Percentiles rank a stretch among this genome's conserved stretches.
These are phyloP conservation scores for Haematococcus lacustris DNA, from an alignment of 139 green algal genomes.

Conservation along the genomic window DNA sequence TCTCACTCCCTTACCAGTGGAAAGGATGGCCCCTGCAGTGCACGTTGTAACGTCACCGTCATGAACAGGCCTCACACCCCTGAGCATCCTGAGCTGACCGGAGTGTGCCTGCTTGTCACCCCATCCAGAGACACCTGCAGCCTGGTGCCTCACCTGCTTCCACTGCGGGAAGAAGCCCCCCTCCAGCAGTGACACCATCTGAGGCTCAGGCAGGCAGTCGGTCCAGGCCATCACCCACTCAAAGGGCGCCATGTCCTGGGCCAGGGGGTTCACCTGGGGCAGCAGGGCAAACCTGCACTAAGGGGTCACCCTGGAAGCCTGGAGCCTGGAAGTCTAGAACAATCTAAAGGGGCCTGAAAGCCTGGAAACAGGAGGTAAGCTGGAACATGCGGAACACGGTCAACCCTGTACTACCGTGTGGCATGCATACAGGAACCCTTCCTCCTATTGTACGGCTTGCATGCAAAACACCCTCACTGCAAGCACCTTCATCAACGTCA, in stretches of 20 bases:
- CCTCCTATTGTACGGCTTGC: background rate
- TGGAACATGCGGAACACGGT: too few species aligned
- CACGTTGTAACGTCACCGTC: background rate
- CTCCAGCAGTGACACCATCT: constrained; percentile 63
- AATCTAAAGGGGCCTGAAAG: too few species aligned
- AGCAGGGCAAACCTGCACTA: constrained; percentile 4
- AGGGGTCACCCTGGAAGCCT: background rate
- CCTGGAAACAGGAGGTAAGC: too few species aligned
- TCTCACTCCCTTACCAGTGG: background rate
- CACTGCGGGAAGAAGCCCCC: constrained; percentile 78
- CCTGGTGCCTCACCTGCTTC: constrained; percentile 28
- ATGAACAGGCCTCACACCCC: background rate
- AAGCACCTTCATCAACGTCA: background rate
- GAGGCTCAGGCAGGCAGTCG: constrained; percentile 43
- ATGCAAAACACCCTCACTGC: background rate
- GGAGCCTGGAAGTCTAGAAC: too few species aligned
- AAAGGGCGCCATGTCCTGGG: constrained; percentile 74
- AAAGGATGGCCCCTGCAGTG: background rate
- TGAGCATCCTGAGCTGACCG: too few species aligned
- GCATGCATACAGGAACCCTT: background rate
- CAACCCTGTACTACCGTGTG: too few species aligned
- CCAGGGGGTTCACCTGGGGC: constrained; percentile 48
- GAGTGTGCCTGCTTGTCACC: too few species aligned
- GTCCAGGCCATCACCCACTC: constrained; percentile 80
- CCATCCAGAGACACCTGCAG: too few species aligned